Evolutionary conservation across 306 rosid species (phyloP).

Genomic region (Astragalus glycyphyllos): DNA sequence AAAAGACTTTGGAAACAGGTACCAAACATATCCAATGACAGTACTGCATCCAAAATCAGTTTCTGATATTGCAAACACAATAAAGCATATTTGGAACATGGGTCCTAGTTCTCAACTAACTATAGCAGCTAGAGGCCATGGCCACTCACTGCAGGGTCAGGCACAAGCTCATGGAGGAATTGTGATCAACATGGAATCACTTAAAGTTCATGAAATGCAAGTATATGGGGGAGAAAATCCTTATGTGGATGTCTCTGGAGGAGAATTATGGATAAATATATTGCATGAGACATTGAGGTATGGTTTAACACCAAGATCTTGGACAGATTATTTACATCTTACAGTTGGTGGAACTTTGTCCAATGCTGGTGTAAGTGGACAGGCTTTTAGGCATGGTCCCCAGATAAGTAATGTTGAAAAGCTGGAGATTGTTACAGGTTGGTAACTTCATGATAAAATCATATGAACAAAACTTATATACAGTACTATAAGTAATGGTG

Average conservation of each 20-base stretch:
- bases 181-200: constrained; percentile 89
- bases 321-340: constrained; percentile 96
- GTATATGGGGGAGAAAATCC: constrained; percentile 60
- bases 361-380: constrained; percentile 97
- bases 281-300: constrained; percentile 81
- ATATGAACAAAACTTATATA: background rate
- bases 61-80: constrained; percentile 72
- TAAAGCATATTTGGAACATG: constrained; percentile 75
- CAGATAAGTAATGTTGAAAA: constrained; percentile 94
- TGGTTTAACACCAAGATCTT: constrained; percentile 92
- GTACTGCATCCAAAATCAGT: constrained; percentile 82
- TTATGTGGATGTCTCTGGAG: constrained; percentile 88
- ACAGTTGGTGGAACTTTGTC: constrained; percentile 98
- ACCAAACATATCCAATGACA: constrained; percentile 70
- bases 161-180: constrained; percentile 86
- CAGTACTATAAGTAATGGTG: too few species aligned
- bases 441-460: constrained; percentile 41
- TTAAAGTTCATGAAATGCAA: constrained; percentile 60
- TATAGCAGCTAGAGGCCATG: constrained; percentile 97
- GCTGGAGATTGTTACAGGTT: constrained; percentile 98
- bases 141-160: constrained; percentile 96
- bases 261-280: constrained; percentile 90
- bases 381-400: constrained; percentile 96
- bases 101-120: constrained; percentile 78
- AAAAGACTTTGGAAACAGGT: constrained; percentile 86